These are phyloP conservation scores for Zymoseptoria passerinii DNA, from an alignment of 2,329 filamentous ascomycete species.

Conservation along the genomic window DNA sequence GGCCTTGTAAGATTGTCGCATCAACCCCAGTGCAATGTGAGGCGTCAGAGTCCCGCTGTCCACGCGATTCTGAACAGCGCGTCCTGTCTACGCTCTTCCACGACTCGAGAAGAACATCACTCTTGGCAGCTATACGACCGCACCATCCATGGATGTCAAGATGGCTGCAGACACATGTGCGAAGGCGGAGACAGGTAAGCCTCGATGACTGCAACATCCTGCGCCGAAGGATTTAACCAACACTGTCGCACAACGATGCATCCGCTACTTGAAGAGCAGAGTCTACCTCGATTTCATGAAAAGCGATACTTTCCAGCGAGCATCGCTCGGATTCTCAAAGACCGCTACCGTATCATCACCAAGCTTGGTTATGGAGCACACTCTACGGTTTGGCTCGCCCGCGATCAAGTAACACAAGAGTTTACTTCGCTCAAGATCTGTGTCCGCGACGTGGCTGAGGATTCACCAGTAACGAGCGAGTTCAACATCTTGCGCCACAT, in stretches of 20 bases:
- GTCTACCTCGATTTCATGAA: constrained; percentile 8
- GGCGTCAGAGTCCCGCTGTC: too few relatives aligned
- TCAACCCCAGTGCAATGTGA: too few relatives aligned
- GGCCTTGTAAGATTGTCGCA: too few relatives aligned
- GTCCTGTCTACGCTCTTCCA: too few relatives aligned
- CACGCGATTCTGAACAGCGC: too few relatives aligned
- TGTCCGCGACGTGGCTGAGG: neutral
- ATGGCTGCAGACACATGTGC: neutral
- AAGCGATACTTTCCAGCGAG: constrained; percentile 30
- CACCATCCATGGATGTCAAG: too few relatives aligned
- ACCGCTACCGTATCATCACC: constrained; percentile 31
- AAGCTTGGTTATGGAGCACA: constrained; percentile 36
- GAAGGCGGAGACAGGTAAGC: neutral
- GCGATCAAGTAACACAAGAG: constrained; percentile 22
- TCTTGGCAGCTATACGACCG: too few relatives aligned
- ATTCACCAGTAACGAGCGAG: constrained; percentile 4
- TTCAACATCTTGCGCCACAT: neutral
- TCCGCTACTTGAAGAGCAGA: constrained; percentile 8
- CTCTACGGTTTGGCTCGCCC: constrained; percentile 37
- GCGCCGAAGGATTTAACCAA: neutral
- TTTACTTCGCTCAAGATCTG: constrained; percentile 1
- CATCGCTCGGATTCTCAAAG: constrained; percentile 28
- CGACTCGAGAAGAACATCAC: too few relatives aligned
- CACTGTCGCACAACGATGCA: neutral
- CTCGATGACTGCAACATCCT: too few relatives aligned